phyloP scores from a whole-genome alignment of 75 land plant species.

The Ceratopteris richardii region DNA sequence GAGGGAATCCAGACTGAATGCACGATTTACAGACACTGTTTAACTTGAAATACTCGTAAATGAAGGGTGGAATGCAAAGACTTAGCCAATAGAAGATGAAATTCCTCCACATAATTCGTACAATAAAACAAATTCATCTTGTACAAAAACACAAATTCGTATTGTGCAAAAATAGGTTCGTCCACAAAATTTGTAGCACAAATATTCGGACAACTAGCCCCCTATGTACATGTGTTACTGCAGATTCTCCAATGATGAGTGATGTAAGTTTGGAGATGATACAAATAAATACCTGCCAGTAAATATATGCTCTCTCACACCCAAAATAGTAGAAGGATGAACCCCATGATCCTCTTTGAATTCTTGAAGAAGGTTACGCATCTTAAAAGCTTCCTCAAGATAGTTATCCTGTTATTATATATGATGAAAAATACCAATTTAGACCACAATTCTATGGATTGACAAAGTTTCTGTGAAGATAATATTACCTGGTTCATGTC shows the following conservation, averaged over 20 bases:
- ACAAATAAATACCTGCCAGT: constrained; percentile 67
- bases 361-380: constrained; percentile 94
- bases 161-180: too few species aligned
- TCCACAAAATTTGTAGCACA: too few species aligned
- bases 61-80: too few species aligned
- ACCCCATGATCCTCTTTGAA: constrained; percentile 87
- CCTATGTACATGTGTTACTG: neutral
- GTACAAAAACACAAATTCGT: too few species aligned
- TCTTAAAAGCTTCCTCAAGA: constrained; percentile 93
- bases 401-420: constrained; percentile 65
- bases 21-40: too few species aligned
- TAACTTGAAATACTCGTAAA: too few species aligned
- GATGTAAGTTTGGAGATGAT: neutral
- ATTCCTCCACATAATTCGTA: too few species aligned
- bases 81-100: too few species aligned
- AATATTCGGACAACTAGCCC: too few species aligned
- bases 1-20: too few species aligned
- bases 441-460: neutral
- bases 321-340: constrained; percentile 76
- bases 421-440: neutral
- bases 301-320: constrained; percentile 95
- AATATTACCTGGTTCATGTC: constrained; percentile 92
- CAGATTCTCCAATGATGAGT: neutral
- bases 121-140: too few species aligned
- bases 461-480: neutral